Conservation (phyloP, 208 protist genomes). For the Naegleria lovaniensis region DNA sequence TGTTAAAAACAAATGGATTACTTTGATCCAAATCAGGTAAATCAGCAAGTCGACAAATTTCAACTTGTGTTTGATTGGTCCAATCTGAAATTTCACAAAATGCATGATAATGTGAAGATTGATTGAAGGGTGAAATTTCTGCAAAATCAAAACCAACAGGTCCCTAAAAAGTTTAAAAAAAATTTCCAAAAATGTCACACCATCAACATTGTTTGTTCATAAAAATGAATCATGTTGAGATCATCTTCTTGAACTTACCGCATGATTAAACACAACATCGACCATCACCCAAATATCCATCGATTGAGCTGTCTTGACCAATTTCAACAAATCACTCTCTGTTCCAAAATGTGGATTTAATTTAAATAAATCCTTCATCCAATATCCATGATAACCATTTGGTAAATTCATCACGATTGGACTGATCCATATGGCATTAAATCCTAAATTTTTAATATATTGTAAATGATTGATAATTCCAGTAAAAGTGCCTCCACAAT, state of each 20-base stretch:
- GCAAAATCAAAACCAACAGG: slow-evolving; percentile 32
- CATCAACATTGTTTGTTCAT: no score
- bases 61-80: slow-evolving; percentile 31
- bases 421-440: slow-evolving; percentile 54
- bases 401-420: slow-evolving; percentile 36
- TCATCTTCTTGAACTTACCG: slow-evolving; percentile 27
- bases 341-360: slow-evolving; percentile 50
- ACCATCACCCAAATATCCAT: slow-evolving; percentile 47
- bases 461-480: slow-evolving; percentile 36
- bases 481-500: slow-evolving; percentile 39
- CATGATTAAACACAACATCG: slow-evolving; percentile 51
- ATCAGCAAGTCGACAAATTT: slow-evolving; percentile 41
- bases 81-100: slow-evolving; percentile 35
- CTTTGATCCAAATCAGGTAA: slow-evolving; percentile 47
- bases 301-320: slow-evolving; percentile 31
- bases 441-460: slow-evolving; percentile 49
- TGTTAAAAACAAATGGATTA: slow-evolving; percentile 31
- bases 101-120: slow-evolving; percentile 35
- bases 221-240: no score
- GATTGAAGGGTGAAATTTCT: slow-evolving; percentile 39
- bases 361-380: slow-evolving; percentile 19
- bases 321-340: slow-evolving; percentile 35
- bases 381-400: slow-evolving; percentile 47
- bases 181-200: no score
- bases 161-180: slow-evolving; percentile 24